Base-by-base conservation (phyloP, 2,329 filamentous ascomycete genomes). In the Cladorrhinum sp. region DNA sequence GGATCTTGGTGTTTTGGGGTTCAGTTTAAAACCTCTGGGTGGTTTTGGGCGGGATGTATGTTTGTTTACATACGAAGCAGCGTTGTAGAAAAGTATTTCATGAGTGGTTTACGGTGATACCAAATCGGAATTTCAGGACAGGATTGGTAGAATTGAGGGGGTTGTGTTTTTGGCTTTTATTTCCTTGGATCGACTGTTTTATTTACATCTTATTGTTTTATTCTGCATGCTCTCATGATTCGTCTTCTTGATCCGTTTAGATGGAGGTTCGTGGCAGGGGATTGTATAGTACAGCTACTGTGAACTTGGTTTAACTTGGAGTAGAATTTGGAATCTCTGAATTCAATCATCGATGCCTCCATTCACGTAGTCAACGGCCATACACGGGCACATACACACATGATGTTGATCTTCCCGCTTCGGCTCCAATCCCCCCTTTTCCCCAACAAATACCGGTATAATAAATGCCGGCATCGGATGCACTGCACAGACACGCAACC, bases 11-110 rank as follows among this genome's bases (percentile, higher is more conserved):
- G 10, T 16, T 36, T 12, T 9, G 32, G 12, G 32, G 12, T 2
- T 36, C 32, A 36, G 12, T 36, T 36, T 36, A 12, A 13, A 36
- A 16, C 3, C 32, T 12, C 32, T 10, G 12, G 32, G 32, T 36
- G 32, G 10, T 36, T 10, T 8, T 8, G 32, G 3, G 32, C 8
- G 32, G 32, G 9, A 13, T 18, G 41, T 18, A 18, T 45, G 41
- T 20, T 45, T 18, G 16, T 45, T 45, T 45, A 45, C 41, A 45
- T 18, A 13, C 32, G 32, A 36, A 3, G n/a, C 3, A 5, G 16
- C 16, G 18, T 7, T 45, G 36, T 41, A 50, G 20, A 56, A 56
- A 56, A 56, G 53, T 49, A 56, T 56, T 49, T 16, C 22, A 25
- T 25, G 49, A 50, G 22, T 3, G 24, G 38, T 27, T 25, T 27